Conservation (phyloP, 192 early-diverging fungal genomes). For the Umbelopsis sp. region DNA sequence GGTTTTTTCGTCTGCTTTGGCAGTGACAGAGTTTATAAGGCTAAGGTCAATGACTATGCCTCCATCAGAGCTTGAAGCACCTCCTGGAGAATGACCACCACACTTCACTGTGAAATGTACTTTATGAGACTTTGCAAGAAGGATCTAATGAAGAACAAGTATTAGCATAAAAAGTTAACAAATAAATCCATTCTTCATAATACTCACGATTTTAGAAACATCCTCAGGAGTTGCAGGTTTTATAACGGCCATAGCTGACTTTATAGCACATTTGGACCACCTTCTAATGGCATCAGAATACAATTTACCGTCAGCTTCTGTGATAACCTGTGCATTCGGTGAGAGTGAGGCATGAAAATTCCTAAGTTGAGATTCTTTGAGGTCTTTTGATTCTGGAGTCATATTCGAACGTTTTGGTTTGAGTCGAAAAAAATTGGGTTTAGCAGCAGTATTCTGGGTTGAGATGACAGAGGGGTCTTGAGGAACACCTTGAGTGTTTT, state of each 20-base stretch:
- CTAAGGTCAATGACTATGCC: slow-evolving; percentile 36
- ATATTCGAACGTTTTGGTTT: slow-evolving; percentile 15
- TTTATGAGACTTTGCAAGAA: slow-evolving; percentile 23
- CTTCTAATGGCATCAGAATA: slow-evolving; percentile 19
- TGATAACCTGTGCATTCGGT: slow-evolving; percentile 14
- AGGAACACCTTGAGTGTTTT: slow-evolving; percentile 9
- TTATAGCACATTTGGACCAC: slow-evolving; percentile 26
- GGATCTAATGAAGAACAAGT: slow-evolving; percentile 14
- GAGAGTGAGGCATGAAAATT: slow-evolving; percentile 19
- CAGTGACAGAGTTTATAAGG: slow-evolving; percentile 19
- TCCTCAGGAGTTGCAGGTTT: slow-evolving; percentile 21
- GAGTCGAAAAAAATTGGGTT: slow-evolving; percentile 32
- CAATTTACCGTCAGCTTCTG: neutral
- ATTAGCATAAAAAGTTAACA: neutral
- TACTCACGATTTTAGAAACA: slow-evolving; percentile 29
- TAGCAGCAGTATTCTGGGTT: neutral
- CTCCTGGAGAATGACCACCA: slow-evolving; percentile 37
- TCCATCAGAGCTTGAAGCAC: slow-evolving; percentile 24
- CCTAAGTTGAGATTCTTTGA: slow-evolving; percentile 16
- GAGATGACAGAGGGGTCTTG: neutral
- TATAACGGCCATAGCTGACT: slow-evolving; percentile 22
- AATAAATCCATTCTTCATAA: neutral
- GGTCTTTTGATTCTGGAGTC: neutral
- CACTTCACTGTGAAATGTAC: slow-evolving; percentile 27
- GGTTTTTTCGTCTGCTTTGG: slow-evolving; percentile 28